A percentile compares a stretch with the other conserved stretches of the same genome.
Evolutionary conservation across 495 filamentous ascomycete species (phyloP).

Genomic region (Neurospora sp.): DNA sequence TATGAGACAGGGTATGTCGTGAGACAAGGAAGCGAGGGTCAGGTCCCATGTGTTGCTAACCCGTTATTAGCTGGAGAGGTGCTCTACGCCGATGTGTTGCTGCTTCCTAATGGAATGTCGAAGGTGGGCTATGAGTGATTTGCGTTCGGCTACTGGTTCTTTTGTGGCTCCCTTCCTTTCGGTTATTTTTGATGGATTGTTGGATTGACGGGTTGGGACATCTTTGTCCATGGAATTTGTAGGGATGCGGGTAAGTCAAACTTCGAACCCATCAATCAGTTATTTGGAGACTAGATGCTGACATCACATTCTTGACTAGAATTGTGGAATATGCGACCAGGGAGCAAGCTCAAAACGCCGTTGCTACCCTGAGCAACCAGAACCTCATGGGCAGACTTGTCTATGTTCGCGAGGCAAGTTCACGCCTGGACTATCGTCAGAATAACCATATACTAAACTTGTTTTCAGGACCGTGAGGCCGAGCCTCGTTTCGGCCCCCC

Average conservation of each 20-base stretch:
- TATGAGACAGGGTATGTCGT: constrained; percentile 92
- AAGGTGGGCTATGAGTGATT: constrained; percentile 97
- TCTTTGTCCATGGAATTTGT: constrained; percentile 72
- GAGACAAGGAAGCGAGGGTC: not conserved
- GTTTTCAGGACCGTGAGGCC: constrained; percentile 74
- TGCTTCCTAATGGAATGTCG: constrained; percentile 99
- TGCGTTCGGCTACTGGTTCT: constrained; percentile 57
- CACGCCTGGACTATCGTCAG: not conserved
- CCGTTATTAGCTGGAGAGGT: constrained; percentile 80
- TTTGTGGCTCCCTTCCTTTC: constrained; percentile 55
- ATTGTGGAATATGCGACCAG: constrained; percentile 99
- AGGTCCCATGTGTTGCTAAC: constrained; percentile 10
- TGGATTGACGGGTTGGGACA: constrained; percentile 99
- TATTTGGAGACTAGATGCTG: constrained; percentile 1
- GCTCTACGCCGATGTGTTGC: constrained; percentile 97
- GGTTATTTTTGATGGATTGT: constrained; percentile 77
- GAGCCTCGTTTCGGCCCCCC: constrained; percentile 84
- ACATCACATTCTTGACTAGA: constrained; percentile 36
- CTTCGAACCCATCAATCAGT: too few species aligned
- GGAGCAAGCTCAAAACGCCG: constrained; percentile 96
- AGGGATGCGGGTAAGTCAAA: constrained; percentile 96
- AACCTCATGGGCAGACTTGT: constrained; percentile 96
- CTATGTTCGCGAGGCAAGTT: constrained; percentile 89
- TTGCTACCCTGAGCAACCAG: constrained; percentile 97
- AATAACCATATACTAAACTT: constrained; percentile 5